Percentiles rank a stretch among this genome's conserved stretches.
Conservation (phyloP, 2,329 filamentous ascomycete species). For the Fusarium aywerte region DNA sequence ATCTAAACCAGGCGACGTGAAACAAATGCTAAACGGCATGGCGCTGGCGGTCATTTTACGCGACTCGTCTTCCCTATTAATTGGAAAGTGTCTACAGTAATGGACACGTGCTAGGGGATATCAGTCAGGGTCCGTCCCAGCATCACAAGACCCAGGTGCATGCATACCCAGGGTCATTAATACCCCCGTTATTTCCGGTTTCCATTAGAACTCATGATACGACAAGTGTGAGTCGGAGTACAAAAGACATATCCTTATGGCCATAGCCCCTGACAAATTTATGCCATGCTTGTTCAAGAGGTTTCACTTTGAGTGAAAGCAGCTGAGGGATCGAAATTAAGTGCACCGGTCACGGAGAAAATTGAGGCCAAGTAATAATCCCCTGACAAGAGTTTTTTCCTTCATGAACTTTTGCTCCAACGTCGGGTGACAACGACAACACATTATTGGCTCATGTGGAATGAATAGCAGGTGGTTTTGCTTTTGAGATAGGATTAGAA, state of each 20-base stretch:
- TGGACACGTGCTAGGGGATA: background rate
- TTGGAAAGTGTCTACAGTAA: background rate
- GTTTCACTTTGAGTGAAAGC: background rate
- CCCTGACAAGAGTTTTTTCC: background rate
- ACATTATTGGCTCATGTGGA: slow-evolving; percentile 4
- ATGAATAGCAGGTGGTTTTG: background rate
- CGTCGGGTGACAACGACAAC: background rate
- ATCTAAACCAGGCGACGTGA: background rate
- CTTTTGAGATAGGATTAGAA: background rate
- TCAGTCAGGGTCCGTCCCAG: background rate
- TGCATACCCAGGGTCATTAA: background rate
- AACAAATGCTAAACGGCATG: background rate
- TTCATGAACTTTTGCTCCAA: background rate
- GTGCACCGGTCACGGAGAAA: background rate
- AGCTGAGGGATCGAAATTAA: background rate
- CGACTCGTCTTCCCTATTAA: background rate
- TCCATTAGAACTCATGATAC: background rate
- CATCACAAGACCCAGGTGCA: background rate
- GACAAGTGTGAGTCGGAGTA: background rate
- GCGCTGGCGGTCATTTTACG: background rate
- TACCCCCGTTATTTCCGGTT: background rate
- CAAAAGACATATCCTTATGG: background rate
- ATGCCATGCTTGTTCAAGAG: accelerated
- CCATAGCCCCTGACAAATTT: background rate
- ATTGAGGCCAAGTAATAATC: background rate